phyloP scores from a whole-genome alignment of 2,329 filamentous ascomycete species.

The Fusarium sp. region DNA sequence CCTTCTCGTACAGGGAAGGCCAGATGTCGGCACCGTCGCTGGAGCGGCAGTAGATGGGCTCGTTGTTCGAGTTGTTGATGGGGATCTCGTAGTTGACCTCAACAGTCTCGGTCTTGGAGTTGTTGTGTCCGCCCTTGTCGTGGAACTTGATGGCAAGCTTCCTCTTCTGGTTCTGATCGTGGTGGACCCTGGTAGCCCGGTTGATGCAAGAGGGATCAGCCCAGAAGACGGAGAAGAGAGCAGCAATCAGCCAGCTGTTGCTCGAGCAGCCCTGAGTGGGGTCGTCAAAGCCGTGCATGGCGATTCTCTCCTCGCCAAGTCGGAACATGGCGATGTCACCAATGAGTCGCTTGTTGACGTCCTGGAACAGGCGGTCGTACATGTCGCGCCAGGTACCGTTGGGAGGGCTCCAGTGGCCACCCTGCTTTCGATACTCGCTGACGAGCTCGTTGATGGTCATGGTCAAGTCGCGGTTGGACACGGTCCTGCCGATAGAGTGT shows the following conservation, averaged over 20 bases:
- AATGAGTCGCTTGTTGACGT: conserved; percentile 47
- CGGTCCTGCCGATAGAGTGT: conserved; percentile 48
- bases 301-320: conserved; percentile 36
- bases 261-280: conserved; percentile 56
- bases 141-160: conserved; percentile 53
- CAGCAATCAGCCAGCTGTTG: conserved; percentile 59
- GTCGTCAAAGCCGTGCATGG: conserved; percentile 52
- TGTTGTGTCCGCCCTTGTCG: conserved; percentile 59
- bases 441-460: conserved; percentile 55
- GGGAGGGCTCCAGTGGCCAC: conserved; percentile 52
- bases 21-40: conserved; percentile 56
- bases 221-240: conserved; percentile 60
- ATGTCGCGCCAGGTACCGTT: conserved; percentile 57
- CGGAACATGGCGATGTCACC: conserved; percentile 48
- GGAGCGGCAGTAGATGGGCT: conserved; percentile 56
- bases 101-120: conserved; percentile 52
- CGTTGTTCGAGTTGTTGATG: conserved; percentile 57
- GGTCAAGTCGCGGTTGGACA: conserved; percentile 55
- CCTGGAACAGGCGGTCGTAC: conserved; percentile 51
- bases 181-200: conserved; percentile 47
- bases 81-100: conserved; percentile 58
- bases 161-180: conserved; percentile 43
- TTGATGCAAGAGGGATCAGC: conserved; percentile 56
- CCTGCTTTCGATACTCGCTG: conserved; percentile 51
- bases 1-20: conserved; percentile 61